Base-by-base conservation (phyloP, 1,284 basidiomycete species). In the Heliocybe sulcata region DNA sequence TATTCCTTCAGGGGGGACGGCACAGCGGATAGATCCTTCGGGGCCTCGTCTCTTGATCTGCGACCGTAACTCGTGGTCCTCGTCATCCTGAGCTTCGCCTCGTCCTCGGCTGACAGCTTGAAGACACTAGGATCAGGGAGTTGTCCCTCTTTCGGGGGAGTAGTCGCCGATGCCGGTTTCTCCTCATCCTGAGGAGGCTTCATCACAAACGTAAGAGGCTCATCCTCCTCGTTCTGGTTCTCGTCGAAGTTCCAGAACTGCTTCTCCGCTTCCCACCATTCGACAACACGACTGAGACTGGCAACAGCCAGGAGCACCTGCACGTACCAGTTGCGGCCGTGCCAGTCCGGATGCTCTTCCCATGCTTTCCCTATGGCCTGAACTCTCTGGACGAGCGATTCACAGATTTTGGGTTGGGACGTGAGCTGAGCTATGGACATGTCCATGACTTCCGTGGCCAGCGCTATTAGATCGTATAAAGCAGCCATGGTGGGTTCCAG, bases 211-310 rank as follows among this genome's bases (percentile, higher is more conserved):
- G 87, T 82, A 54, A 96, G 75, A 1, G 91, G 90, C 61, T 97
- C 94, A 53, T 94, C 92, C 65, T 85, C 80, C 64, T 95, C 94
- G 57, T 87, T 85, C 54, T 94, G 90, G 57, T 95, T 91, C 57
- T 96, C 94, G 66, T 95, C 91, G 66, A 98, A 98, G 65, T 98
- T 98, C 97, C 97, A 99, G 71, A 99, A 99, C 59, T 95, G 93
- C 66, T 96, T 96, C 74, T 99, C 97, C n/a, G 96, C 96, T 69
- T 98, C 94, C 96, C 96, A 99, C 97, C 97, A 99, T 66, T 99
- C 97, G 57, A 98, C 87, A 26, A 99, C 96, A 55, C 97, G 90
- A 68, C 89, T 92, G 57, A 99, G 84, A 62, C 90, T 92, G 45
- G 97, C 97, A 51, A 99, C 89, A n/a, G 97, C 95, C 54, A 99